Conservation (phyloP, 2,329 filamentous ascomycete species). For the Fusarium cicatricum region DNA sequence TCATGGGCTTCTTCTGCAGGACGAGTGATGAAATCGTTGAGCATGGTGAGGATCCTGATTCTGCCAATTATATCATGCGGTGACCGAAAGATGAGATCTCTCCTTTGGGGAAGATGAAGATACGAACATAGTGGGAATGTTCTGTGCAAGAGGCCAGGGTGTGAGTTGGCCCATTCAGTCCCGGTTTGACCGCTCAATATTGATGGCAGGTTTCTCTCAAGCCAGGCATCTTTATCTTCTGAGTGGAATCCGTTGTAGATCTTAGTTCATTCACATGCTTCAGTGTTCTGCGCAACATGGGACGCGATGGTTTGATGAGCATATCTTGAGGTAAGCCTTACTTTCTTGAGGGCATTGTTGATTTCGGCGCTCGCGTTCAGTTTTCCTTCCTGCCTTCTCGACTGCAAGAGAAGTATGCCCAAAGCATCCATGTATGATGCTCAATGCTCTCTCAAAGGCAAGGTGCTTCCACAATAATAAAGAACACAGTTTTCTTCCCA, state of each 20-base stretch:
- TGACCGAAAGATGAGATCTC: constrained; percentile 48
- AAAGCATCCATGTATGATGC: too few relatives aligned
- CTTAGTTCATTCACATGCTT: constrained; percentile 40
- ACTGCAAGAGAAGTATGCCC: too few relatives aligned
- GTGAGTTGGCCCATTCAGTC: constrained; percentile 46
- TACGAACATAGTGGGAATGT: constrained; percentile 46
- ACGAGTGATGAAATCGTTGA: constrained; percentile 43
- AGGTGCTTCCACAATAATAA: too few relatives aligned
- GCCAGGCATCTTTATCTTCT: constrained; percentile 37
- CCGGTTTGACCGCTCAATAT: constrained; percentile 40
- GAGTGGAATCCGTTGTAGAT: constrained; percentile 19
- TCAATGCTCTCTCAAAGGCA: too few relatives aligned
- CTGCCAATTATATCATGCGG: constrained; percentile 53
- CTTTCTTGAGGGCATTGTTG: constrained; percentile 44
- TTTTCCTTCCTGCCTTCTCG: too few relatives aligned
- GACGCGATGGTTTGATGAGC: constrained; percentile 48
- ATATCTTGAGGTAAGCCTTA: constrained; percentile 49
- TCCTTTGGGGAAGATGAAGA: too few relatives aligned
- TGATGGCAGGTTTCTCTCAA: constrained; percentile 43
- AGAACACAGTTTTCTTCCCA: too few relatives aligned
- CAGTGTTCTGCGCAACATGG: constrained; percentile 28
- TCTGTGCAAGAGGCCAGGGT: constrained; percentile 46
- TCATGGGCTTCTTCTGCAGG: constrained; percentile 37
- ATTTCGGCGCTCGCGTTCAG: constrained; percentile 26
- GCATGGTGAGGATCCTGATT: constrained; percentile 48